Evolutionary conservation across 768 basidiomycete genomes (phyloP), one percentile per base, ranked within the genome.

Genomic region (Tulasnella sp.): DNA sequence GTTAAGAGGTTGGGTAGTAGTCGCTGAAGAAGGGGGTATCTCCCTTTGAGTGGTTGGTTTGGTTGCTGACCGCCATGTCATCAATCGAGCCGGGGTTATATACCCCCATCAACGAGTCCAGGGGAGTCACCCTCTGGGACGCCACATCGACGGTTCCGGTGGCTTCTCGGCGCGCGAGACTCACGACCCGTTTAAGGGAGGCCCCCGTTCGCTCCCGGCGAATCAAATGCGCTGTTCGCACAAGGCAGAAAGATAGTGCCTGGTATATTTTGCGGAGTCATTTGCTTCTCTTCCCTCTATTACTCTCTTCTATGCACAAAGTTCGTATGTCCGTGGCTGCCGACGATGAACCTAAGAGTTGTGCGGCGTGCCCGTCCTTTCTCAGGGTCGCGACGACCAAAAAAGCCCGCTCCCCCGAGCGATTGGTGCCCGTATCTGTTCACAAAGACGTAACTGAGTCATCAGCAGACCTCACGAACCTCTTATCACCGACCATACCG

Each of bases 71-170:
- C 11, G 61, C 61, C 61, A 67, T 67, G 61, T 67, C 61, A 67
- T 67, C 61, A 67, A 35, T 0, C 32, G 29, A 16, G 61, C 2
- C 29, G 61, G 61, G 29, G 5, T 67, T 67, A 67, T 67, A 67
- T 67, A 67, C 16, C 44, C 57, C 61, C 61, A 29, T 67, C 61
- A 67, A 32, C 61, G 61, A 57, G 29, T 67, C 26, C 26, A 67
- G 61, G 61, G 61, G 61, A 67, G 61, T 67, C 61, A 67, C 61
- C 29, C 29, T 67, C 29, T 13, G 32, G 23, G 29, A 67, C 61
- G 61, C 61, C 61, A 67, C 61, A 67, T 67, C n/a, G 61, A 67
- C 61, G 61, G 61, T 67, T 67, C 61, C 61, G 61, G 61, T 67
- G 61, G 61, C 61, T 67, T 67, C 61, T 67, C 61, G 61, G 61